A percentile compares a stretch with the other conserved stretches of the same genome.
Evolutionary conservation across 148 eudicot species (phyloP).

Genomic region (Talinum fruticosum): DNA sequence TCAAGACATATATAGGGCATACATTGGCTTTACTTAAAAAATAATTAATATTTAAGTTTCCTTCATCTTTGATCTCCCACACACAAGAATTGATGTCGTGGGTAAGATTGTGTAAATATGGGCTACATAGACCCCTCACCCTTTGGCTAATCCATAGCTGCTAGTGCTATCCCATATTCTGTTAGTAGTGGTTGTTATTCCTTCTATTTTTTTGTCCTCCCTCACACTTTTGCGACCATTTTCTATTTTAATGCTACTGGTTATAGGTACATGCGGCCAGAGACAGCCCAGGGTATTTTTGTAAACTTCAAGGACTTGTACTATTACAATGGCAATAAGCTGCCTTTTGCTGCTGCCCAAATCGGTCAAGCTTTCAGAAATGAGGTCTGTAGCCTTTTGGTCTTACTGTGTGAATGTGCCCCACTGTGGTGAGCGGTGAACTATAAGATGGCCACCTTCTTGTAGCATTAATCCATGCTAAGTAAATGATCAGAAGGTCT

Average conservation of each 20-base stretch:
- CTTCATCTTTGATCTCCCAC: not conserved
- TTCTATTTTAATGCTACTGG: slow-evolving; percentile 6
- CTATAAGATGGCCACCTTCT: not conserved
- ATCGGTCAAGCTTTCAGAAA: slow-evolving; percentile 96
- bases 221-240: not conserved
- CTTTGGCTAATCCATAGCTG: too few species aligned
- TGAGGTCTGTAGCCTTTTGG: slow-evolving; percentile 48
- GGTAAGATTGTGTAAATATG: not conserved
- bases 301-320: slow-evolving; percentile 96
- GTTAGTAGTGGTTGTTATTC: not conserved
- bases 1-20: not conserved
- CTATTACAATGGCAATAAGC: slow-evolving; percentile 89
- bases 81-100: not conserved
- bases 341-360: slow-evolving; percentile 98
- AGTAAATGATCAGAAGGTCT: not conserved
- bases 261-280: slow-evolving; percentile 89
- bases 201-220: not conserved
- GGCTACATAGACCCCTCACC: not conserved
- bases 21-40: not conserved
- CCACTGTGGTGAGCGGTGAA: not conserved
- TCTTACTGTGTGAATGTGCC: slow-evolving; percentile 8
- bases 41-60: not conserved
- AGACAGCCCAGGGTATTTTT: slow-evolving; percentile 96
- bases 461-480: not conserved
- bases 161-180: not conserved